A percentile compares a stretch with the other conserved stretches of the same genome.
phyloP scores from a whole-genome alignment of 352 stramenopile species.

The Phytophthora nicotianae region DNA sequence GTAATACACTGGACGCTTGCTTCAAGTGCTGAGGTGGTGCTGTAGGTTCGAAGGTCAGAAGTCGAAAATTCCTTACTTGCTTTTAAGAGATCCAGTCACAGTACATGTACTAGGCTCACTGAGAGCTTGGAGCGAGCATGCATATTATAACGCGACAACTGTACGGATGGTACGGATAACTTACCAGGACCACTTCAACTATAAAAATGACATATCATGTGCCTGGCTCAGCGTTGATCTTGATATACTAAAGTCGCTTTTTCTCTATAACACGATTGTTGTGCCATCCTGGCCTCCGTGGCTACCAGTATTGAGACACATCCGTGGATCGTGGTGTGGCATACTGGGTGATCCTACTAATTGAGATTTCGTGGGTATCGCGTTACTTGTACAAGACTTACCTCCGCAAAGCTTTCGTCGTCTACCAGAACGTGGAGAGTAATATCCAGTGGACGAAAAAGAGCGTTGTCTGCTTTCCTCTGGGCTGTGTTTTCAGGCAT shows the following conservation, averaged over 20 bases:
- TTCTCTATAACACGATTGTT: too few species aligned
- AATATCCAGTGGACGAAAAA: slow-evolving; percentile 47
- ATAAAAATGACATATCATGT: slow-evolving; percentile 23
- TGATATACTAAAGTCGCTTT: too few species aligned
- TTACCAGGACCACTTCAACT: slow-evolving; percentile 8
- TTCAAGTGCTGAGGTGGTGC: too few species aligned
- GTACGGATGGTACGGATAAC: neutral
- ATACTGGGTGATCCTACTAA: slow-evolving; percentile 54
- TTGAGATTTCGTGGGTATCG: slow-evolving; percentile 55
- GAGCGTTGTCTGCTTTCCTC: slow-evolving; percentile 43
- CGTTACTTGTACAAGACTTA: slow-evolving; percentile 38
- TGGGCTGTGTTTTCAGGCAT: slow-evolving; percentile 43
- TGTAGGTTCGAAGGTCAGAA: too few species aligned
- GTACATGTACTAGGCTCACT: too few species aligned
- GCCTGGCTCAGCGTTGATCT: slow-evolving; percentile 12
- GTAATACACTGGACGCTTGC: too few species aligned
- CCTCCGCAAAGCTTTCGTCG: slow-evolving; percentile 37
- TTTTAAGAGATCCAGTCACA: too few species aligned
- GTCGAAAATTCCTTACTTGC: neutral
- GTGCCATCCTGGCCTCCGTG: slow-evolving; percentile 25
- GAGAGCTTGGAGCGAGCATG: too few species aligned
- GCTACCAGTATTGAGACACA: slow-evolving; percentile 30
- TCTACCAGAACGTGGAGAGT: slow-evolving; percentile 39
- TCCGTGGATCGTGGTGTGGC: slow-evolving; percentile 39
- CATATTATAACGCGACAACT: neutral